Evolutionary conservation across 441 rosid species (phyloP).

Genomic region (Cnidoscolus chayamansa): DNA sequence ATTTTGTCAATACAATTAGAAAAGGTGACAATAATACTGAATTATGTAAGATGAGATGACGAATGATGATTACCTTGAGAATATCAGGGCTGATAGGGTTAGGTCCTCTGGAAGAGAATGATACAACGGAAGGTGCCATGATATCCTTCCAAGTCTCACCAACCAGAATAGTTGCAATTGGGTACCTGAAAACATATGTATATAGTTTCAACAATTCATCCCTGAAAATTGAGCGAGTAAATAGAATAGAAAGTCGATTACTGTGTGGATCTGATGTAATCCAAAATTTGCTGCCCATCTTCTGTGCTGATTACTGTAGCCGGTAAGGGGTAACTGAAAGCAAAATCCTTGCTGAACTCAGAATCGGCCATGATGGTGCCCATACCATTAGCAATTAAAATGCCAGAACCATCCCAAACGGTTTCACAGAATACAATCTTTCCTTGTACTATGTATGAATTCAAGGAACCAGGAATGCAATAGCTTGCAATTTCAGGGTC

Average conservation of each 20-base stretch:
- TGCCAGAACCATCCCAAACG: slow-evolving; percentile 19
- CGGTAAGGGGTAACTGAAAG: slow-evolving; percentile 45
- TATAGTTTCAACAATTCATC: too few species aligned
- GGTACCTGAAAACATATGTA: slow-evolving; percentile 41
- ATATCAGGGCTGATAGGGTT: slow-evolving; percentile 51
- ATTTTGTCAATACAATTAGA: not conserved
- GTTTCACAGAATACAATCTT: slow-evolving; percentile 60
- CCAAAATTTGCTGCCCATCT: slow-evolving; percentile 44
- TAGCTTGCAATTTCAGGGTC: slow-evolving; percentile 22
- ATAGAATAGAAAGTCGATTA: slow-evolving; percentile 13
- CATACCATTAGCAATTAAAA: slow-evolving; percentile 23
- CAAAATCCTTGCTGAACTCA: slow-evolving; percentile 23
- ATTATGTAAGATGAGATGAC: too few species aligned
- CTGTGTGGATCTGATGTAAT: slow-evolving; percentile 68
- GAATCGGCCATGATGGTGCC: slow-evolving; percentile 38
- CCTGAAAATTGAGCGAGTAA: too few species aligned
- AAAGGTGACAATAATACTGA: not conserved
- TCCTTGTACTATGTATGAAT: slow-evolving; percentile 41
- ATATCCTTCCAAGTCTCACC: slow-evolving; percentile 41
- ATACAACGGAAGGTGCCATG: slow-evolving; percentile 59
- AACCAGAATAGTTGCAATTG: slow-evolving; percentile 60
- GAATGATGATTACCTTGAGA: slow-evolving; percentile 50
- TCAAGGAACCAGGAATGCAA: slow-evolving; percentile 30
- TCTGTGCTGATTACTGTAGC: slow-evolving; percentile 42
- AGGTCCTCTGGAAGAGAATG: slow-evolving; percentile 84